Conservation (phyloP, 768 basidiomycete genomes). For the Gloeophyllum trabeum region DNA sequence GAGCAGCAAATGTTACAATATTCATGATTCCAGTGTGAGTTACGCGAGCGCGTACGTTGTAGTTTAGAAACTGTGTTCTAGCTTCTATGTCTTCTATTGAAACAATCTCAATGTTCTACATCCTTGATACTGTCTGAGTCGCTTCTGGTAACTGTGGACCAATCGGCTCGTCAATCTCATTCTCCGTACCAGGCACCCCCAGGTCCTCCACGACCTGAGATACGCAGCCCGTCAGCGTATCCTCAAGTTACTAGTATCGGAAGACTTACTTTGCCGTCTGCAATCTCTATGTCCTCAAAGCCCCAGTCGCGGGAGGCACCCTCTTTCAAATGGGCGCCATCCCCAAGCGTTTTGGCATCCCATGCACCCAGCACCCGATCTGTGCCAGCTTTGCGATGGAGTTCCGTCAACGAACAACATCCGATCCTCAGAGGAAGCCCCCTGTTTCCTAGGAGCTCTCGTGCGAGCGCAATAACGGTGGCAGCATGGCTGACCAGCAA, state of each 20-base stretch:
- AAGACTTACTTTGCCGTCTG: constrained; percentile 44
- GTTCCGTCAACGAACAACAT: constrained; percentile 64
- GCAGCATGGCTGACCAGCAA: constrained; percentile 70
- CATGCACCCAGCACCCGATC: constrained; percentile 29
- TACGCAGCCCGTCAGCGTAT: not conserved
- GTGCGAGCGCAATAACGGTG: constrained; percentile 54
- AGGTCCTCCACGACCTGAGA: constrained; percentile 57
- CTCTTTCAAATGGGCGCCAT: constrained; percentile 46
- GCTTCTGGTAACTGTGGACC: constrained; percentile 32
- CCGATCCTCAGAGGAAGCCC: constrained; percentile 48
- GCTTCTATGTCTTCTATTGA: not conserved
- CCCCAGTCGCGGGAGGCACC: constrained; percentile 69
- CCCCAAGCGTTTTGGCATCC: constrained; percentile 35
- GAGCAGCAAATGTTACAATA: constrained; percentile 60
- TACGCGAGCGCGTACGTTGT: constrained; percentile 86
- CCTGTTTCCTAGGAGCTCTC: constrained; percentile 44
- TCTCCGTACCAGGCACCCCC: constrained; percentile 59
- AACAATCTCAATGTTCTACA: no score
- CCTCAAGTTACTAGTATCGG: not conserved
- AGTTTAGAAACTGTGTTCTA: constrained; percentile 26
- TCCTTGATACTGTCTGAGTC: constrained; percentile 4
- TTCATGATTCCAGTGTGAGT: constrained; percentile 85
- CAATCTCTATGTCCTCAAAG: constrained; percentile 58
- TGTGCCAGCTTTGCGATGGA: constrained; percentile 24
- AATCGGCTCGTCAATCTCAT: constrained; percentile 41